A percentile compares a stretch with the other conserved stretches of the same genome.
phyloP scores from a whole-genome alignment of 768 basidiomycete species.

The Tephrocybe sp. region DNA sequence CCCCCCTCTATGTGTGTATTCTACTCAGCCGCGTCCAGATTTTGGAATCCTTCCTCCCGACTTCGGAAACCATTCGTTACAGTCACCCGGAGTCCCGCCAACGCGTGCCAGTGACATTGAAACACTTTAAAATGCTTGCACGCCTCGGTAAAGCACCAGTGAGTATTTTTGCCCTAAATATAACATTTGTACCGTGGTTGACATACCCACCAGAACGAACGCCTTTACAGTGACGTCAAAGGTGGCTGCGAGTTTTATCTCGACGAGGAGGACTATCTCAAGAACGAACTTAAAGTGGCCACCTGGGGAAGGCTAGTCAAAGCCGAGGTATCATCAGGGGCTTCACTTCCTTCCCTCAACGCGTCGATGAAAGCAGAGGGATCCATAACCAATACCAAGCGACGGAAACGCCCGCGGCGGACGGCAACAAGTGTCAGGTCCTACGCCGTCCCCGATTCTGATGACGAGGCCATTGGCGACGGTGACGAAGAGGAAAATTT shows the following conservation, averaged over 20 bases:
- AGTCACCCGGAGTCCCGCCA: constrained; percentile 17
- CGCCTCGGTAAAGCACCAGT: constrained; percentile 63
- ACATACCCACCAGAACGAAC: constrained; percentile 42
- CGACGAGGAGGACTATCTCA: constrained; percentile 68
- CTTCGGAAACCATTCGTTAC: constrained; percentile 24
- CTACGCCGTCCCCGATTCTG: constrained; percentile 69
- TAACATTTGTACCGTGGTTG: neutral
- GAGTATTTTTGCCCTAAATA: constrained; percentile 24
- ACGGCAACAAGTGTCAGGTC: constrained; percentile 56
- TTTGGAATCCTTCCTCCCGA: constrained; percentile 44
- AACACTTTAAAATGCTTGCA: constrained; percentile 77
- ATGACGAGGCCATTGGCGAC: constrained; percentile 59
- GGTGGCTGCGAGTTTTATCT: constrained; percentile 67
- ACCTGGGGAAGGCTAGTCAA: constrained; percentile 34
- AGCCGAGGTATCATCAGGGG: constrained; percentile 35
- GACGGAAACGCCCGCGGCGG: constrained; percentile 61
- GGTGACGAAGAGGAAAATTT: constrained; percentile 31
- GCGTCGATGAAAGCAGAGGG: constrained; percentile 14
- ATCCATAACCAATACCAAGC: constrained; percentile 23
- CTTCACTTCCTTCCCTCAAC: constrained; percentile 27
- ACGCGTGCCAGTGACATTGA: constrained; percentile 70
- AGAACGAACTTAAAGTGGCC: constrained; percentile 23
- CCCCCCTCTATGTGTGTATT: neutral
- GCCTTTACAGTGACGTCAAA: constrained; percentile 62
- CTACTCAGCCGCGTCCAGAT: constrained; percentile 33